phyloP scores from a whole-genome alignment of 2,329 filamentous ascomycete species.

The Cephalotrichum gorgonifer region DNA sequence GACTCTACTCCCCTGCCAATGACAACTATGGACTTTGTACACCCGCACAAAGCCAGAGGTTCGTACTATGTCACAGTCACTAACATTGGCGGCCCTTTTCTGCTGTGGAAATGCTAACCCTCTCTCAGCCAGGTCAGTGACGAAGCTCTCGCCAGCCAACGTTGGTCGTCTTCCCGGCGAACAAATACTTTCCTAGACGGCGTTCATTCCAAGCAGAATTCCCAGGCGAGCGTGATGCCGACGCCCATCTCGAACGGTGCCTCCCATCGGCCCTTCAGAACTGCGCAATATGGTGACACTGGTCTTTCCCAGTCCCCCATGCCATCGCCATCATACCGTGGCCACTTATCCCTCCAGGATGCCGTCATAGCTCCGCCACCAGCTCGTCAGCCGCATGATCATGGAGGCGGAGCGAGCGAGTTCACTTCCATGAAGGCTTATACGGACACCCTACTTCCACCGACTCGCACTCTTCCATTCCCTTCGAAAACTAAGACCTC shows the following conservation, averaged over 20 bases:
- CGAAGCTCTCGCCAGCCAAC: background rate
- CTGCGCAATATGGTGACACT: background rate
- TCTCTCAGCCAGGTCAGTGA: background rate
- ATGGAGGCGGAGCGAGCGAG: background rate
- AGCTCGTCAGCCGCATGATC: background rate
- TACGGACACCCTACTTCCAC: background rate
- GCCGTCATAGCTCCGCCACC: background rate
- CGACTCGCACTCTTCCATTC: conserved; percentile 3
- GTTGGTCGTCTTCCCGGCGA: background rate
- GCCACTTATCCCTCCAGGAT: background rate
- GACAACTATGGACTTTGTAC: background rate
- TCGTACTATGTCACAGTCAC: background rate
- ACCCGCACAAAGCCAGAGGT: background rate
- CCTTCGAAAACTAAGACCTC: background rate
- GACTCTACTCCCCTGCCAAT: background rate
- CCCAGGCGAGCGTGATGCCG: background rate
- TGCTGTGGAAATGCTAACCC: background rate
- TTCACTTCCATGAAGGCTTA: background rate
- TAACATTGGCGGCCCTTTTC: background rate
- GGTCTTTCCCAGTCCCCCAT: background rate
- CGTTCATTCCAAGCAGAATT: background rate
- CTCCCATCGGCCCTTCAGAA: background rate
- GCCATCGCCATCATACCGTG: background rate
- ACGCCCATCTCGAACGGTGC: background rate
- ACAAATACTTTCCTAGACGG: background rate